Conservation (phyloP, 192 early-diverging fungal genomes). For the Coemansia sp. region DNA sequence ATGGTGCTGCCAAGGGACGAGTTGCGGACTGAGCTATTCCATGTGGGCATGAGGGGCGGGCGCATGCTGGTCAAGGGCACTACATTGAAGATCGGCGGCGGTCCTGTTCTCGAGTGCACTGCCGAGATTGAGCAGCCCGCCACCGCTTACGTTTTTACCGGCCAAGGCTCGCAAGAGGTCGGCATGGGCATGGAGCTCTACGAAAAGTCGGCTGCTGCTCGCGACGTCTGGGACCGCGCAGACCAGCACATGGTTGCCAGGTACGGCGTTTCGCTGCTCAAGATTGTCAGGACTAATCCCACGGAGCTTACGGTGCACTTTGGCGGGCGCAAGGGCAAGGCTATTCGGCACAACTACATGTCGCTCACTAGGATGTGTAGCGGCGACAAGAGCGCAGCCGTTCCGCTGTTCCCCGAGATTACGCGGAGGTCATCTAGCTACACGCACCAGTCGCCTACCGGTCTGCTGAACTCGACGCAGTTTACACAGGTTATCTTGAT, state of each 20-base stretch:
- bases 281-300: slow-evolving; percentile 87
- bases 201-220: slow-evolving; percentile 72
- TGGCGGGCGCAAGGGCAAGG: slow-evolving; percentile 78
- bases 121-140: slow-evolving; percentile 89
- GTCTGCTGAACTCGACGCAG: slow-evolving; percentile 88
- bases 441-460: slow-evolving; percentile 76
- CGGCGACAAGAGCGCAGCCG: neutral
- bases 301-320: slow-evolving; percentile 64
- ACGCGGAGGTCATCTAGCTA: slow-evolving; percentile 67
- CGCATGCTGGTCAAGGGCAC: slow-evolving; percentile 88
- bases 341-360: slow-evolving; percentile 77
- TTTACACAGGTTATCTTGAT: slow-evolving; percentile 88
- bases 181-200: slow-evolving; percentile 98
- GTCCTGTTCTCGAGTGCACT: slow-evolving; percentile 65
- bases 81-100: slow-evolving; percentile 73
- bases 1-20: slow-evolving; percentile 89
- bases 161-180: slow-evolving; percentile 91
- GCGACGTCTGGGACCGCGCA: slow-evolving; percentile 90
- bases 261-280: slow-evolving; percentile 88
- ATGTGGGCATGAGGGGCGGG: slow-evolving; percentile 89
- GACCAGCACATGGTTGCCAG: slow-evolving; percentile 78
- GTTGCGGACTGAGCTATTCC: slow-evolving; percentile 77
- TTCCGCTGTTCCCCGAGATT: slow-evolving; percentile 52
- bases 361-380: neutral
- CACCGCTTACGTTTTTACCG: slow-evolving; percentile 94